phyloP scores from a whole-genome alignment of 2,329 filamentous ascomycete genomes.

The Fonsecaea pedrosoi region DNA sequence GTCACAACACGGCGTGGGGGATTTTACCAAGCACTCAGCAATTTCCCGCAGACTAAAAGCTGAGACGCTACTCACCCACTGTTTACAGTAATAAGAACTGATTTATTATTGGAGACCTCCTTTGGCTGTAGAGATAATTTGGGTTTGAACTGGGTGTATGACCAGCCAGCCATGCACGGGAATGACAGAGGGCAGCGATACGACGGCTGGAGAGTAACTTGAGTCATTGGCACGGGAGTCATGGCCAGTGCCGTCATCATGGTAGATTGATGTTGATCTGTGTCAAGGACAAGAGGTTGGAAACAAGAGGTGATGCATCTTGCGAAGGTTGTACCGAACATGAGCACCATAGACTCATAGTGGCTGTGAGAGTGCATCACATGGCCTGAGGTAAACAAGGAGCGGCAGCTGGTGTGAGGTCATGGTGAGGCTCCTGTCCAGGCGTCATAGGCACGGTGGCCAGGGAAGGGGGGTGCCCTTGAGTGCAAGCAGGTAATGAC shows the following conservation, averaged over 20 bases:
- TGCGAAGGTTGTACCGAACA: not conserved
- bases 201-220: not conserved
- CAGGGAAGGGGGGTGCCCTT: not conserved
- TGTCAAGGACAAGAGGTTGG: not conserved
- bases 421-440: conserved; percentile 18
- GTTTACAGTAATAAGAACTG: conserved; percentile 3
- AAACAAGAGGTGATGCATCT: not conserved
- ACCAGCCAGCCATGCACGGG: not conserved
- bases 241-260: not conserved
- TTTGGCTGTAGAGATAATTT: conserved; percentile 16
- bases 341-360: not conserved
- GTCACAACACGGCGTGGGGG: conserved; percentile 3
- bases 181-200: not conserved
- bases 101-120: conserved; percentile 14
- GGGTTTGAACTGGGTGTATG: conserved; percentile 18
- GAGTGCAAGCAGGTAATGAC: not conserved
- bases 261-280: not conserved
- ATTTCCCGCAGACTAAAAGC: conserved; percentile 8
- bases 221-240: not conserved
- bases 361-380: conserved; percentile 11
- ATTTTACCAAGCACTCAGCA: conserved; percentile 4
- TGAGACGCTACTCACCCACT: conserved; percentile 4
- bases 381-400: conserved; percentile 2
- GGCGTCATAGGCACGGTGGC: not conserved
- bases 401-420: conserved; percentile 13